Evolutionary conservation across 805 yeast species (phyloP).

Genomic region (Sugiyamaella marilandica): DNA sequence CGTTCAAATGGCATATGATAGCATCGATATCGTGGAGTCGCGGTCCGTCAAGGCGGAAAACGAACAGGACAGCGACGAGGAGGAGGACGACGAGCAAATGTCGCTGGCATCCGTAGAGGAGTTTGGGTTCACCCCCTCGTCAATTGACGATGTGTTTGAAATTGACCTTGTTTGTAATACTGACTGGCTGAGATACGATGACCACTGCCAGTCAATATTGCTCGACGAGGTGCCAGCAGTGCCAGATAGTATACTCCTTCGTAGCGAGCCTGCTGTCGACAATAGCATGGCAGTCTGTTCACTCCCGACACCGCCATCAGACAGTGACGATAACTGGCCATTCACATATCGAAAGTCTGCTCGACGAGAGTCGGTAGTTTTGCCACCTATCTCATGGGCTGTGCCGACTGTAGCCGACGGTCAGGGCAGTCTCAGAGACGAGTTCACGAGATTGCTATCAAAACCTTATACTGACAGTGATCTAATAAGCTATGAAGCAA

Average conservation of each 20-base stretch:
- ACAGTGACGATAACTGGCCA: slow-evolving; percentile 10
- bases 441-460: slow-evolving; percentile 8
- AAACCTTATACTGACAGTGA: slow-evolving; percentile 3
- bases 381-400: slow-evolving; percentile 7
- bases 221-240: not conserved
- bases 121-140: not conserved
- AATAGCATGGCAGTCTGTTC: not conserved
- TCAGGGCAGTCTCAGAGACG: slow-evolving; percentile 2
- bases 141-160: slow-evolving; percentile 1
- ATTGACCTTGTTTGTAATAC: slow-evolving; percentile 4
- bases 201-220: not conserved
- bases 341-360: slow-evolving; percentile 3
- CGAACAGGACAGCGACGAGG: not conserved
- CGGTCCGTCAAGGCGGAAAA: not conserved
- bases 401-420: not conserved
- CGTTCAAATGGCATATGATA: not conserved
- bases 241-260: not conserved
- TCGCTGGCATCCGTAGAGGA: not conserved
- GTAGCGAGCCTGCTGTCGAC: not conserved
- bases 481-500: not conserved
- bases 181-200: slow-evolving; percentile 10
- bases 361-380: slow-evolving; percentile 5
- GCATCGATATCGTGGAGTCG: not conserved
- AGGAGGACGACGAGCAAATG: not conserved
- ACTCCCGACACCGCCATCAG: slow-evolving; percentile 6